Evolutionary conservation across 331 rosid species (phyloP), one percentile per base, ranked within the genome.

Genomic region (Quercus tomentella): DNA sequence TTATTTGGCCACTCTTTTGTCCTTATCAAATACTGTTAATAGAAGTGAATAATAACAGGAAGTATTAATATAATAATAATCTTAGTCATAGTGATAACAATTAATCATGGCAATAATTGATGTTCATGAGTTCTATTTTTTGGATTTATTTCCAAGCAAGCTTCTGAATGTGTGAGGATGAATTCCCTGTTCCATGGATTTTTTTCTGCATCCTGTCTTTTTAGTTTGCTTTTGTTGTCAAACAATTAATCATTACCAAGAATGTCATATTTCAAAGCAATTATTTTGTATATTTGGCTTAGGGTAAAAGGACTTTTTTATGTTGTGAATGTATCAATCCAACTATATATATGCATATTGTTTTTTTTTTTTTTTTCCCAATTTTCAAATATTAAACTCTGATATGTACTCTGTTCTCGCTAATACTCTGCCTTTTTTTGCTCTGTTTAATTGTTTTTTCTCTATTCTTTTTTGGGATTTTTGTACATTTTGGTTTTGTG

Each of bases 281-380:
- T 58, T 8, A 4, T 58, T 58, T 76, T 65, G 56, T 78, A 78
- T 71, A 51, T 41, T 62, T 49, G 68, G 76, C 79, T 79, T 25
- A 25, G 26, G 26, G 26, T 25, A 25, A 25, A 25, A 25, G 1
- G 26, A 25, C 26, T 25, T 25, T 1, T 25, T 1, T 89, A 92
- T 74, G 89, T 94, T 81, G 98, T 94, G 98, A 92, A 92, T 18
- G 86, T 77, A 22, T 43, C 35, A 14, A 7, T 20, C 16, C 33
- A 43, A 45, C 26, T 14, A 3, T 70, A 1, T 14, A n/a, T n/a
- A n/a, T n/a, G n/a, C n/a, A n/a, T n/a, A 25, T 25, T 25, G 1
- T 25, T 25, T 1, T 25, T 25, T 25, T 25, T 25, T 1, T 16
- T 33, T 31, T 22, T 17, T 51, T 68, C 5, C n/a, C n/a, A n/a